Percentiles rank a stretch among this genome's conserved stretches.
Evolutionary conservation across 768 basidiomycete species (phyloP).

Genomic region (Coprinopsis strossmayeri): DNA sequence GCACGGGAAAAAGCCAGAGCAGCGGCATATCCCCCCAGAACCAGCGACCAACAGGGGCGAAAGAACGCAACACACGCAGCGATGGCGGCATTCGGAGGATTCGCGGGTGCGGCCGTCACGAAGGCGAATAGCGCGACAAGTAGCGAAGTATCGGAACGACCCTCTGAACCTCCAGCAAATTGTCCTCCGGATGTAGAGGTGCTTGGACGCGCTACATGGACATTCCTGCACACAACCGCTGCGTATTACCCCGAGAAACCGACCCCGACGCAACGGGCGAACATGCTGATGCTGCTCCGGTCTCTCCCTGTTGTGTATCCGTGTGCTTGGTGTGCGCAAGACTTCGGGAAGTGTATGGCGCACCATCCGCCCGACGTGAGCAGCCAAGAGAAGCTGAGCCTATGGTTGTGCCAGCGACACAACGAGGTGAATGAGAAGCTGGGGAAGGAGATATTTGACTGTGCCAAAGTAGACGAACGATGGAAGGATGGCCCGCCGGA

Average conservation of each 20-base stretch:
- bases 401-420: constrained; percentile 89
- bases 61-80: constrained; percentile 9
- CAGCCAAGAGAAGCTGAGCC: constrained; percentile 57
- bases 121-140: constrained; percentile 12
- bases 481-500: constrained; percentile 91
- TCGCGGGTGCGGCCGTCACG: constrained; percentile 15
- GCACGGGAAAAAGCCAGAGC: constrained; percentile 13
- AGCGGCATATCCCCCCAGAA: constrained; percentile 4
- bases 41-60: neutral
- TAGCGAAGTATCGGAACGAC: constrained; percentile 15
- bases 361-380: constrained; percentile 72
- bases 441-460: constrained; percentile 82
- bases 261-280: constrained; percentile 63
- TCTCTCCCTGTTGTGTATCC: constrained; percentile 84
- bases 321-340: constrained; percentile 76
- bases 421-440: constrained; percentile 88
- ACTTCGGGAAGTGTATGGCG: constrained; percentile 70
- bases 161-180: constrained; percentile 42
- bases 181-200: constrained; percentile 91
- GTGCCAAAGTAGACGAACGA: constrained; percentile 73
- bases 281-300: constrained; percentile 77
- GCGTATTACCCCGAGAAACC: constrained; percentile 92
- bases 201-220: constrained; percentile 92
- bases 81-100: constrained; percentile 22
- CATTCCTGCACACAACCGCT: constrained; percentile 92